Percentiles rank a stretch among this genome's conserved stretches.
Conservation (phyloP, 2,329 filamentous ascomycete species). For the Trichophyton simii region DNA sequence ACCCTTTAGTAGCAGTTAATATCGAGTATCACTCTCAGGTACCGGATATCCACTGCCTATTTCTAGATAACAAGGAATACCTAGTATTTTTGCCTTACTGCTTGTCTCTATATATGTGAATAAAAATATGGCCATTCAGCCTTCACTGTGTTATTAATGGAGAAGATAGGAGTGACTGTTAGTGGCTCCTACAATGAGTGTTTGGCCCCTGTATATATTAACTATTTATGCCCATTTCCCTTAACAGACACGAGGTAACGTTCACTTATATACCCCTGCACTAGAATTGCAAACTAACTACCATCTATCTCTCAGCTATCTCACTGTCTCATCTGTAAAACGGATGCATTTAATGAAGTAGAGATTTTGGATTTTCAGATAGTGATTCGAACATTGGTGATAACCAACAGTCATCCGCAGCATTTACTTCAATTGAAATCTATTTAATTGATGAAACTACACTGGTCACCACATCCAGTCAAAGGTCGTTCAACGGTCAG, state of each 20-base stretch:
- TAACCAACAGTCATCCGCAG: neutral
- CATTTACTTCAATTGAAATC: neutral
- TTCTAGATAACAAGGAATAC: neutral
- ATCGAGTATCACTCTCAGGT: neutral
- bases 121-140: neutral
- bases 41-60: neutral
- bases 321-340: neutral
- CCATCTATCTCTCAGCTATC: no score
- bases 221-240: neutral
- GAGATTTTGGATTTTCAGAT: neutral
- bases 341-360: no score
- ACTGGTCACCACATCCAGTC: no score
- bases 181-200: no score
- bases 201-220: no score
- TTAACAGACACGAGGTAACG: neutral
- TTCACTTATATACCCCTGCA: neutral
- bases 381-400: no score
- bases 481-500: no score
- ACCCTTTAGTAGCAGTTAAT: neutral
- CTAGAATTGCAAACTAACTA: neutral
- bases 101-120: neutral
- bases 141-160: neutral
- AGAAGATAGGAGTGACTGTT: neutral
- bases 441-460: neutral
- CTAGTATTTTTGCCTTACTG: neutral